Evolutionary conservation across 2,329 filamentous ascomycete genomes (phyloP).

Genomic region (Bipolaris bicolor): DNA sequence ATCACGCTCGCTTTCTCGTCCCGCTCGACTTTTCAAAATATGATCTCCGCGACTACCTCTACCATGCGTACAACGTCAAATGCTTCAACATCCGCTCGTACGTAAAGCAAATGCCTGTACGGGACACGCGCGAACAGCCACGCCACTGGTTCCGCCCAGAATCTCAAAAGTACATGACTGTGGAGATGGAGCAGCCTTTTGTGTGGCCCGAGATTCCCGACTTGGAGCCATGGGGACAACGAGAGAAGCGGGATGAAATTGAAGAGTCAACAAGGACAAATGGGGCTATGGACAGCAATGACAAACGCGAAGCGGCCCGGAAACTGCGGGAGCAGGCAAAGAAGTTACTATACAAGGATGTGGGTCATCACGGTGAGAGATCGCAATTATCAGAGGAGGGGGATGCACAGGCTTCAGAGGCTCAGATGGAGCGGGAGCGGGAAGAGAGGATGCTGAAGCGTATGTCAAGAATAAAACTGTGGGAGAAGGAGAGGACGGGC

Average conservation of each 20-base stretch:
- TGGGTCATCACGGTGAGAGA: constrained; percentile 9
- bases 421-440: constrained; percentile 12
- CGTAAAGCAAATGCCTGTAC: constrained; percentile 72
- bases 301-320: constrained; percentile 25
- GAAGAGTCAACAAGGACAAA: constrained; percentile 13
- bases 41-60: constrained; percentile 93
- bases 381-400: constrained; percentile 6
- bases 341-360: constrained; percentile 31
- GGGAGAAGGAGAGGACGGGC: constrained; percentile 34
- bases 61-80: constrained; percentile 80
- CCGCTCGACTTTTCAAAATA: constrained; percentile 94
- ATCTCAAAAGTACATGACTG: constrained; percentile 89
- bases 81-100: constrained; percentile 74
- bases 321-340: constrained; percentile 35
- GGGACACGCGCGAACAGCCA: constrained; percentile 58
- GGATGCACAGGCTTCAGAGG: constrained; percentile 11
- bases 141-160: constrained; percentile 71
- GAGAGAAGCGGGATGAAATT: constrained; percentile 52
- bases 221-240: constrained; percentile 51
- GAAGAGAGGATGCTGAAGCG: constrained; percentile 41
- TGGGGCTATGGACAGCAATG: constrained; percentile 10
- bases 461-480: constrained; percentile 48
- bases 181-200: constrained; percentile 86
- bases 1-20: constrained; percentile 87
- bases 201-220: constrained; percentile 78